phyloP scores from a whole-genome alignment of 176 grass and related monocot genomes.

The Aegilops bicornis region DNA sequence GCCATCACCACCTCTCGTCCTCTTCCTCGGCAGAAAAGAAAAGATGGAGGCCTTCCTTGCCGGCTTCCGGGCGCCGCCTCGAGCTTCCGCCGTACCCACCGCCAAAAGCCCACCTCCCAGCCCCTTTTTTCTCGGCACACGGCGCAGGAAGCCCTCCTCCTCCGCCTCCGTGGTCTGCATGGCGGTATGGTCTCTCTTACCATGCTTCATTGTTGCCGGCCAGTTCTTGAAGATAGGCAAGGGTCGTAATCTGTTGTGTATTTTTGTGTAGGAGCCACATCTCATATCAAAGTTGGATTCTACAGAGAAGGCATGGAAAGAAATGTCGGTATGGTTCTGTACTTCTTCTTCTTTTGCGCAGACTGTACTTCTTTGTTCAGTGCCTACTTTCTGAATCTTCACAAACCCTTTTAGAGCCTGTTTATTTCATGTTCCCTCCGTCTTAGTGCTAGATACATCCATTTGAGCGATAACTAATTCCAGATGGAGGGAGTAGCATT shows the following conservation, averaged over 20 bases:
- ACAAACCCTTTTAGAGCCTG: neutral
- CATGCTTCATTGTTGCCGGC: neutral
- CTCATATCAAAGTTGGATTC: conserved; percentile 84
- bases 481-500: neutral
- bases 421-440: neutral
- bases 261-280: conserved; percentile 70
- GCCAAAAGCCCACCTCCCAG: neutral
- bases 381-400: neutral
- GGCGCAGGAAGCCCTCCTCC: conserved; percentile 32
- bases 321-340: conserved; percentile 74
- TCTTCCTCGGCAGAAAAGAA: neutral
- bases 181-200: conserved; percentile 50
- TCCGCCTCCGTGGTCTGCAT: conserved; percentile 63
- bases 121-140: conserved; percentile 19
- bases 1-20: conserved; percentile 10
- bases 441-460: too few relatives aligned
- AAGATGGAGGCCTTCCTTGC: conserved; percentile 67
- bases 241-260: neutral
- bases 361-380: neutral
- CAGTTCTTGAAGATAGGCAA: neutral
- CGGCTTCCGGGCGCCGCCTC: conserved; percentile 52
- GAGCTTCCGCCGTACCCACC: conserved; percentile 13
- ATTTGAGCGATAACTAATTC: too few relatives aligned
- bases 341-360: neutral
- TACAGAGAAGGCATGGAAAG: conserved; percentile 87